These are phyloP conservation scores for Prunus mira DNA, from an alignment of 306 rosid species.

Conservation along the genomic window DNA sequence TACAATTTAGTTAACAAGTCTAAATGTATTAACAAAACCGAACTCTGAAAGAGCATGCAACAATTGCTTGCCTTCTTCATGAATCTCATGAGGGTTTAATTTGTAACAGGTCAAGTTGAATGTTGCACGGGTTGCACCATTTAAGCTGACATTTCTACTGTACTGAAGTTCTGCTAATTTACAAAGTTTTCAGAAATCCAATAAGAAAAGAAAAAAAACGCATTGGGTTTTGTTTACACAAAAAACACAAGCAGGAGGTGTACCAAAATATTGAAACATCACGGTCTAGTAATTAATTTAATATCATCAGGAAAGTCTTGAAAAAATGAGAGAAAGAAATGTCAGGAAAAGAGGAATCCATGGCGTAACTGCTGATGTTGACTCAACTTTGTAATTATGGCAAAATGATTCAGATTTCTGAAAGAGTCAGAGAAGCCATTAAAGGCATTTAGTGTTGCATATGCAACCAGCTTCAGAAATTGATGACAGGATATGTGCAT, in stretches of 20 bases:
- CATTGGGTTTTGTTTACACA: conserved; percentile 1
- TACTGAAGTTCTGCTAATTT: not conserved
- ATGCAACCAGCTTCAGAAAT: conserved; percentile 32
- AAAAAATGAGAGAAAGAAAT: too few relatives aligned
- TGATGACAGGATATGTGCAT: conserved; percentile 26
- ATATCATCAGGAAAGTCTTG: too few relatives aligned
- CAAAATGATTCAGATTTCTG: conserved; percentile 38
- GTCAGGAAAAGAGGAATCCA: conserved; percentile 25
- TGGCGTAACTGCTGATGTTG: conserved; percentile 47
- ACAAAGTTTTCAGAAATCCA: conserved; percentile 4
- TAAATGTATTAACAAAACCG: not conserved
- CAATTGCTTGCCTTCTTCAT: not conserved
- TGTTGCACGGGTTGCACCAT: conserved; percentile 19
- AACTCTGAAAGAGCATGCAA: conserved; percentile 6
- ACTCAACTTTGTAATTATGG: conserved; percentile 37
- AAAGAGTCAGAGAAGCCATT: conserved; percentile 20
- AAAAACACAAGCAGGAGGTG: conserved; percentile 12
- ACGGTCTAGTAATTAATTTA: conserved; percentile 6
- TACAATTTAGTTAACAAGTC: not conserved
- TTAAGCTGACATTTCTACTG: conserved; percentile 17
- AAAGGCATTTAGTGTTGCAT: conserved; percentile 39
- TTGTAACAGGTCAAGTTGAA: not conserved
- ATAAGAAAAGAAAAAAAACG: not conserved
- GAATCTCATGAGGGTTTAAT: not conserved
- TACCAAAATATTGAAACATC: conserved; percentile 1